Conservation (phyloP, 1,284 basidiomycete species). For the Megacollybia platyphylla region DNA sequence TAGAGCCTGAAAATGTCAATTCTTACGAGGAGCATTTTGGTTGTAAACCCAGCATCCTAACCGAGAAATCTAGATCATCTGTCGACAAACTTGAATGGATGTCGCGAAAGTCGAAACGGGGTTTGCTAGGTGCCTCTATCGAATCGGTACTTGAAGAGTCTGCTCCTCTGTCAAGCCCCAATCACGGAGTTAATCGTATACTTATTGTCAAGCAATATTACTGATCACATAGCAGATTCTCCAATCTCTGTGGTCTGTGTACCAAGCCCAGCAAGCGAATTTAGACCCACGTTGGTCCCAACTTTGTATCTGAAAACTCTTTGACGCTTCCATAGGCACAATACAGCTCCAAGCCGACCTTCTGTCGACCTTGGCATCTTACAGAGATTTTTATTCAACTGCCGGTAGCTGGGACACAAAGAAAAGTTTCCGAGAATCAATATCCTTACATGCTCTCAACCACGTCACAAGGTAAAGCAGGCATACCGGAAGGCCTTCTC, state of each 20-base stretch:
- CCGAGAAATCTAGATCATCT: constrained; percentile 29
- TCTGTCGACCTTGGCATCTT: constrained; percentile 47
- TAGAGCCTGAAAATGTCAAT: constrained; percentile 17
- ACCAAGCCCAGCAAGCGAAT: constrained; percentile 39
- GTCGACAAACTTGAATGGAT: constrained; percentile 42
- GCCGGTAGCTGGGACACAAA: constrained; percentile 42
- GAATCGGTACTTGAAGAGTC: constrained; percentile 34
- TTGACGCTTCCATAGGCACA: constrained; percentile 26
- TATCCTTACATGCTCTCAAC: constrained; percentile 69
- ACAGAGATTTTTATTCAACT: constrained; percentile 68
- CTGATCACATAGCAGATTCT: constrained; percentile 31
- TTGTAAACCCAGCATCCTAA: constrained; percentile 29
- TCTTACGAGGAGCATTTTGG: constrained; percentile 62
- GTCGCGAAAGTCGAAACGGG: constrained; percentile 21
- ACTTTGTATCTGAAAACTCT: neutral
- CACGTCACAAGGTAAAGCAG: constrained; percentile 70
- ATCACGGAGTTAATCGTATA: constrained; percentile 13
- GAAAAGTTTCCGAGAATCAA: constrained; percentile 46
- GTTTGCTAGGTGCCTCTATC: constrained; percentile 41
- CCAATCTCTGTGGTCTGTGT: constrained; percentile 43
- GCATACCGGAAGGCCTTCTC: neutral
- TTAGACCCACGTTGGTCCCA: constrained; percentile 32
- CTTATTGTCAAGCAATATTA: neutral
- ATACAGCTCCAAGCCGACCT: constrained; percentile 50
- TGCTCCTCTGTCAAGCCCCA: constrained; percentile 9